Evolutionary conservation across 148 eudicot genomes (phyloP).

Genomic region (Oxyria digyna): DNA sequence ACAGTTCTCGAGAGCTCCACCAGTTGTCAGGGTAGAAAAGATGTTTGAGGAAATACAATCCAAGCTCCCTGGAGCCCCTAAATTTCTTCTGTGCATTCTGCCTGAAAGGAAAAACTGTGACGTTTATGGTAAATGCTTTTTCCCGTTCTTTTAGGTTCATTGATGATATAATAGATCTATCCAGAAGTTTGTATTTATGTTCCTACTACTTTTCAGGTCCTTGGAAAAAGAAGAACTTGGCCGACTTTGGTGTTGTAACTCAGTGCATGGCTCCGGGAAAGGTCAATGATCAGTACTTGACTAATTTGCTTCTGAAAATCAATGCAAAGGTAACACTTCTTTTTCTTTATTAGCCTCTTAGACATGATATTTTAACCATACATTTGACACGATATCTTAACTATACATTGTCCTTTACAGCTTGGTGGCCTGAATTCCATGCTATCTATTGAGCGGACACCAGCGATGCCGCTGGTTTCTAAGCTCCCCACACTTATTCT

Average conservation of each 20-base stretch:
- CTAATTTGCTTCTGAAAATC: conserved; percentile 67
- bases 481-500: conserved; percentile 29
- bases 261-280: conserved; percentile 62
- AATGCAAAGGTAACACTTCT: conserved; percentile 43
- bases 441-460: conserved; percentile 22
- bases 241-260: conserved; percentile 49
- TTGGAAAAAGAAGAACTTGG: conserved; percentile 49
- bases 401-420: conserved; percentile 6
- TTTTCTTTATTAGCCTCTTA: neutral
- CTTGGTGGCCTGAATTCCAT: conserved; percentile 44
- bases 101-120: conserved; percentile 37
- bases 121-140: conserved; percentile 19
- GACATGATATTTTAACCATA: neutral
- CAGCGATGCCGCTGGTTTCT: conserved; percentile 28
- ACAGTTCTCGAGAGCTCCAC: conserved; percentile 24
- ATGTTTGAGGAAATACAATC: conserved; percentile 24
- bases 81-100: conserved; percentile 25
- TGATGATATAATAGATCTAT: neutral
- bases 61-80: conserved; percentile 30
- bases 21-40: conserved; percentile 34
- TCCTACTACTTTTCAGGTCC: conserved; percentile 31
- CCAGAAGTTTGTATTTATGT: neutral
- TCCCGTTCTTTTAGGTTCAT: neutral
- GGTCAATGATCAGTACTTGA: conserved; percentile 67
- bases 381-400: neutral